Evolutionary conservation across 305 asterid species (phyloP).

Genomic region (Vinca major): DNA sequence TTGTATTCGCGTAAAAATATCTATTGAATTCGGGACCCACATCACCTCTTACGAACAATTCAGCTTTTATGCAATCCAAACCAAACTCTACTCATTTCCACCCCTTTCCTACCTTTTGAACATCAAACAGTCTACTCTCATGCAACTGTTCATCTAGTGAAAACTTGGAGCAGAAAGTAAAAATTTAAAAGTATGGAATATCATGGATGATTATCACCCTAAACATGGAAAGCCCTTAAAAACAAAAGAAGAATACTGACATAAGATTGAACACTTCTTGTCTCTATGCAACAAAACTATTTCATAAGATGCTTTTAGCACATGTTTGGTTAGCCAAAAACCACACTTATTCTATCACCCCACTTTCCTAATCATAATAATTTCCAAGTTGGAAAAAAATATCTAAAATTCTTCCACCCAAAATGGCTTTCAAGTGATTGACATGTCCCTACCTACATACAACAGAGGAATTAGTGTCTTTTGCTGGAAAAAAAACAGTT

Average conservation of each 20-base stretch:
- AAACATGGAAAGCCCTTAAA: background rate
- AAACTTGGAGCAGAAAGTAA: background rate
- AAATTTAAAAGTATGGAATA: background rate
- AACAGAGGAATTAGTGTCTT: slow-evolving; percentile 20
- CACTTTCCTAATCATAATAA: slow-evolving; percentile 19
- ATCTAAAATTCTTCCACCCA: slow-evolving; percentile 14
- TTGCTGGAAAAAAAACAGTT: slow-evolving; percentile 4
- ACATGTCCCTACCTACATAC: slow-evolving; percentile 16
- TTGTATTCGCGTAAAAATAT: background rate
- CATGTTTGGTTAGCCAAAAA: slow-evolving; percentile 19
- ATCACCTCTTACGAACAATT: no score
- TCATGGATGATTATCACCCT: slow-evolving; percentile 2
- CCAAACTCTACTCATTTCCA: no score
- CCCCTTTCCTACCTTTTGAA: background rate
- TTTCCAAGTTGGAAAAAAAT: slow-evolving; percentile 26
- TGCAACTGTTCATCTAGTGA: background rate
- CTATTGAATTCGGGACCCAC: background rate
- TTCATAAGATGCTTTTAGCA: slow-evolving; percentile 25
- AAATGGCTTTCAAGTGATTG: slow-evolving; percentile 29
- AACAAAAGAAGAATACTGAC: background rate
- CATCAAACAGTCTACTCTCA: background rate
- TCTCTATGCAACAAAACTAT: slow-evolving; percentile 13
- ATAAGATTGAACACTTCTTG: slow-evolving; percentile 5
- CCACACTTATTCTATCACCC: slow-evolving; percentile 10
- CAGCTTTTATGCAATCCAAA: no score